Conservation (phyloP, 768 basidiomycete genomes). For the Lactarius psammicola region DNA sequence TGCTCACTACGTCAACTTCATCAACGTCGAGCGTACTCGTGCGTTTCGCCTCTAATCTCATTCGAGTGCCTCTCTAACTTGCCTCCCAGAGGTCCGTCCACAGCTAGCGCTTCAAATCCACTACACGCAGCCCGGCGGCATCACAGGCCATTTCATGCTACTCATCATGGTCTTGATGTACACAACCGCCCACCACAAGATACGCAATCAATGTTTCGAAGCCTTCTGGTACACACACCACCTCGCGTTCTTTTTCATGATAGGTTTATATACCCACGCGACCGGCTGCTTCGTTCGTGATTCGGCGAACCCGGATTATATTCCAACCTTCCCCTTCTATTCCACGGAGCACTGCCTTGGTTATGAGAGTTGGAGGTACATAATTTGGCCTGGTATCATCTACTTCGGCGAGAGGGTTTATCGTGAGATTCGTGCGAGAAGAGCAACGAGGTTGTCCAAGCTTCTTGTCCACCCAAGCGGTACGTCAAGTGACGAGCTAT, state of each 20-base stretch:
- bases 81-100: slow-evolving; percentile 67
- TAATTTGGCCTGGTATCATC: slow-evolving; percentile 86
- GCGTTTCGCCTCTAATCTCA: slow-evolving; percentile 35
- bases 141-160: slow-evolving; percentile 95
- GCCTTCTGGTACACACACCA: slow-evolving; percentile 98
- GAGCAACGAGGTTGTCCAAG: slow-evolving; percentile 75
- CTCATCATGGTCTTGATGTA: slow-evolving; percentile 93
- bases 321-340: slow-evolving; percentile 80
- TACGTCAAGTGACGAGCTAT: slow-evolving; percentile 36
- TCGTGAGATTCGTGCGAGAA: slow-evolving; percentile 78
- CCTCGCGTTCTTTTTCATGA: slow-evolving; percentile 91
- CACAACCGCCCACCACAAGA: slow-evolving; percentile 84
- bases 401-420: slow-evolving; percentile 88
- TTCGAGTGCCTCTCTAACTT: slow-evolving; percentile 7
- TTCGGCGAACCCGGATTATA: slow-evolving; percentile 68
- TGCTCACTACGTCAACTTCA: slow-evolving; percentile 91
- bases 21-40: slow-evolving; percentile 89
- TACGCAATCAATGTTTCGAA: slow-evolving; percentile 88
- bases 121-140: slow-evolving; percentile 85
- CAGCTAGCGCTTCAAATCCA: slow-evolving; percentile 80
- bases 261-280: slow-evolving; percentile 86
- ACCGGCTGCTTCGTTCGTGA: slow-evolving; percentile 96
- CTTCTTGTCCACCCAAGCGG: slow-evolving; percentile 89
- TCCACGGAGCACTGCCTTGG: slow-evolving; percentile 84
- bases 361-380: slow-evolving; percentile 88